phyloP scores from a whole-genome alignment of 371 early-diverging fungal species.

The Actinomucor elegans region DNA sequence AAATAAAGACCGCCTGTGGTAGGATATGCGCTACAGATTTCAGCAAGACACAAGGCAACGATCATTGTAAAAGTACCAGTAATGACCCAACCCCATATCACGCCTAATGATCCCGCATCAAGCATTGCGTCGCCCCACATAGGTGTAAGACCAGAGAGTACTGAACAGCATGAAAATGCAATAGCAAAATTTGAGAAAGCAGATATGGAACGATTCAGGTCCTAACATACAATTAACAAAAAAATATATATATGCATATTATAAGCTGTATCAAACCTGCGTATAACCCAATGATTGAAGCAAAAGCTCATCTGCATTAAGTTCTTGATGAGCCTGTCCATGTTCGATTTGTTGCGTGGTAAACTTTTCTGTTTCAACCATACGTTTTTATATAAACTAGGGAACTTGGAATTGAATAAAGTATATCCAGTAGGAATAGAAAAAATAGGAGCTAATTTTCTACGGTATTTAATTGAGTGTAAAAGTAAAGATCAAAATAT shows the following conservation, averaged over 20 bases:
- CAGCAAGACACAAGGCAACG: slow-evolving; percentile 69
- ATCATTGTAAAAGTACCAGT: slow-evolving; percentile 56
- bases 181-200: slow-evolving; percentile 58
- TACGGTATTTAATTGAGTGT: background rate
- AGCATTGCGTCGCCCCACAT: slow-evolving; percentile 61
- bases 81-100: slow-evolving; percentile 75
- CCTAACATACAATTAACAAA: no score
- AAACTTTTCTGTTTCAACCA: slow-evolving; percentile 9
- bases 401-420: slow-evolving; percentile 10
- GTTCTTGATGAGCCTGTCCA: background rate
- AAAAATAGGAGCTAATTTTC: slow-evolving; percentile 1
- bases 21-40: slow-evolving; percentile 76
- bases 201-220: slow-evolving; percentile 57
- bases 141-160: slow-evolving; percentile 53
- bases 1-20: slow-evolving; percentile 73
- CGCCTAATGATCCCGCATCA: slow-evolving; percentile 64
- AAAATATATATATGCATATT: no score
- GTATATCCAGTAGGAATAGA: slow-evolving; percentile 1
- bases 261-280: no score
- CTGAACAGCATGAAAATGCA: slow-evolving; percentile 54
- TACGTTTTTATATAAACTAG: background rate
- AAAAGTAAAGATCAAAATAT: background rate
- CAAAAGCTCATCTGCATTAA: slow-evolving; percentile 27
- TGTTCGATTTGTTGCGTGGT: slow-evolving; percentile 14
- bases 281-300: slow-evolving; percentile 27